phyloP scores from a whole-genome alignment of 176 grass and related monocot species.

The Urochloa ruziziensis region DNA sequence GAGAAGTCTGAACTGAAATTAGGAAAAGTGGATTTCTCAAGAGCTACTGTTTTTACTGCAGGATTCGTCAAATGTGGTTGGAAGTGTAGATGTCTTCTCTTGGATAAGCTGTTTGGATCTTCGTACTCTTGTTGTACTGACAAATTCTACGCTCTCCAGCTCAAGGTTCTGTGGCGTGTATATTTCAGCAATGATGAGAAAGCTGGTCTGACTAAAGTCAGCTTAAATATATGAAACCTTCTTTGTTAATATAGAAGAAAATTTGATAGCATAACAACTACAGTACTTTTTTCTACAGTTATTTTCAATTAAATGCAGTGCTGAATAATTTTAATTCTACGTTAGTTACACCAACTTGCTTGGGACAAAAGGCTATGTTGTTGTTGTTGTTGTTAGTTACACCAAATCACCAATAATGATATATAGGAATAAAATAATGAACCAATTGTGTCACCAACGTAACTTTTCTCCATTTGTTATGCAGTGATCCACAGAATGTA shows the following conservation, averaged over 20 bases:
- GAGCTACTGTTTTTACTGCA: slow-evolving; percentile 2
- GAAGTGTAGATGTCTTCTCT: slow-evolving; percentile 59
- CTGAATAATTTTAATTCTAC: neutral
- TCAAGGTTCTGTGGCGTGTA: slow-evolving; percentile 58
- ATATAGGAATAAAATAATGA: neutral
- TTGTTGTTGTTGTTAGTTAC: neutral
- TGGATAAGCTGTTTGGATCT: slow-evolving; percentile 80
- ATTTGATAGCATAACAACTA: neutral
- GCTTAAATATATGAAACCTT: neutral
- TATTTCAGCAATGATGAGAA: neutral
- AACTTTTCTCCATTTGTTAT: slow-evolving; percentile 30
- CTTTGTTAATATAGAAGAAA: neutral
- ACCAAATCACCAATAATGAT: neutral
- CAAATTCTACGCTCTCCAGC: slow-evolving; percentile 76
- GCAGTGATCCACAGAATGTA: slow-evolving; percentile 65
- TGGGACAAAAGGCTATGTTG: too few relatives aligned
- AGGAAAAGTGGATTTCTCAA: neutral
- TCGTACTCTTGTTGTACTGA: slow-evolving; percentile 56
- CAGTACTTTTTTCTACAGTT: neutral
- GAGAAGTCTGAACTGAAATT: neutral
- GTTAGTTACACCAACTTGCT: neutral
- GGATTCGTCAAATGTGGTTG: slow-evolving; percentile 12
- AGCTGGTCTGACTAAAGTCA: neutral
- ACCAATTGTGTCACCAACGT: neutral
- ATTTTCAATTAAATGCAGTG: neutral